A percentile compares a stretch with the other conserved stretches of the same genome.
These are phyloP conservation scores for Rhinocladiella mackenziei DNA, from an alignment of 2,329 filamentous ascomycete species.

Conservation along the genomic window DNA sequence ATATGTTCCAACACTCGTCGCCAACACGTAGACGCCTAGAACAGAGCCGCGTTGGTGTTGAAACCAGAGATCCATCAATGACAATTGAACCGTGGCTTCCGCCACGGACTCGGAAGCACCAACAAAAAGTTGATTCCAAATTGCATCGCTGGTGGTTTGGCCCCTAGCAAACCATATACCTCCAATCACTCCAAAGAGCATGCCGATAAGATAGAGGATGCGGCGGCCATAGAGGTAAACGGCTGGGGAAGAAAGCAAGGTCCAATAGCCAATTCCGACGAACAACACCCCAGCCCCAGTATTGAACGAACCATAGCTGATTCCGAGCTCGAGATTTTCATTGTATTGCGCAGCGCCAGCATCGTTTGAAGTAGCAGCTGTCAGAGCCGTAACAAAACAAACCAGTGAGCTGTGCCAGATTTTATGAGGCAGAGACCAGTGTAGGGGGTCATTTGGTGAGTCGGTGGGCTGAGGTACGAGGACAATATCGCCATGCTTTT, in stretches of 20 bases:
- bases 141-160: conserved; percentile 43
- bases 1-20: conserved; percentile 55
- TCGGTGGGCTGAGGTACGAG: conserved; percentile 53
- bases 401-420: conserved; percentile 51
- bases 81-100: conserved; percentile 56
- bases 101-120: conserved; percentile 55
- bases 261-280: conserved; percentile 54
- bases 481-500: conserved; percentile 44
- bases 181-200: conserved; percentile 48
- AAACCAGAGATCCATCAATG: conserved; percentile 55
- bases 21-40: conserved; percentile 53
- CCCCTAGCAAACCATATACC: conserved; percentile 53
- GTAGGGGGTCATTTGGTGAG: conserved; percentile 52
- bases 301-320: conserved; percentile 52
- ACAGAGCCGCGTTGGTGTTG: conserved; percentile 55
- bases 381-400: conserved; percentile 52
- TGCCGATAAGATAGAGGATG: conserved; percentile 53
- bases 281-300: conserved; percentile 57
- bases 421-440: conserved; percentile 49
- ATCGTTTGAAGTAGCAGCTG: conserved; percentile 55
- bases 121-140: conserved; percentile 56
- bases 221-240: conserved; percentile 54
- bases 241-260: conserved; percentile 50
- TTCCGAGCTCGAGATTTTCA: conserved; percentile 49
- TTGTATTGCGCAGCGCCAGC: conserved; percentile 51